Percentiles rank a stretch among this genome's conserved stretches.
These are phyloP conservation scores for Xylariaceae sp. DNA, from an alignment of 2,329 filamentous ascomycete species.

Conservation along the genomic window DNA sequence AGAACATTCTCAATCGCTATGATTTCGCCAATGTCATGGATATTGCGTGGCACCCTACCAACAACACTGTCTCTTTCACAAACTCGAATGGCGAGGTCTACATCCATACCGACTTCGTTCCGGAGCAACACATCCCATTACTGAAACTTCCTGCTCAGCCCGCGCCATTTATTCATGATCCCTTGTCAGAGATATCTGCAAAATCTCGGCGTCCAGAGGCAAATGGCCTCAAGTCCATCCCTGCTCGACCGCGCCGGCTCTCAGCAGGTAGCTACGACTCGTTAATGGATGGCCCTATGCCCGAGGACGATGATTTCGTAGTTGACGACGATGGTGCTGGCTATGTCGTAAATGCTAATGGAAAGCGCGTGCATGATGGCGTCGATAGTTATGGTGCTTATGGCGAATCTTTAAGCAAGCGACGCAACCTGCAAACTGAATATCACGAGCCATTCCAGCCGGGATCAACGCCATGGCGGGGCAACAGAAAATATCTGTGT, in stretches of 20 bases:
- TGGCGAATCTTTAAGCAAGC: conserved; percentile 40
- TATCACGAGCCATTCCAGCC: conserved; percentile 88
- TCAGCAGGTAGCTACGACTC: conserved; percentile 78
- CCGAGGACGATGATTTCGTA: conserved; percentile 75
- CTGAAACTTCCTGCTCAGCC: conserved; percentile 63
- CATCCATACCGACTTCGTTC: conserved; percentile 73
- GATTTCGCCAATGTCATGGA: conserved; percentile 83
- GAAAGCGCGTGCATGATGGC: conserved; percentile 50
- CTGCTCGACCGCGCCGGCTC: conserved; percentile 55
- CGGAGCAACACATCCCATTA: conserved; percentile 54
- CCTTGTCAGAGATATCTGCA: conserved; percentile 65
- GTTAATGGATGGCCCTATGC: conserved; percentile 63
- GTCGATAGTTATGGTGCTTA: conserved; percentile 50
- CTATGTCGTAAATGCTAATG: conserved; percentile 61
- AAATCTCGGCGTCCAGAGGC: conserved; percentile 57
- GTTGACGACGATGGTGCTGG: conserved; percentile 94
- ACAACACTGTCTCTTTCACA: conserved; percentile 88
- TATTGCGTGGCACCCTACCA: conserved; percentile 84
- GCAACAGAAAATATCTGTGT: conserved; percentile 88
- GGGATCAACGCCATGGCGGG: conserved; percentile 92
- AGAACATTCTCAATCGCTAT: conserved; percentile 73
- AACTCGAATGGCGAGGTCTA: conserved; percentile 91
- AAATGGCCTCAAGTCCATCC: conserved; percentile 55
- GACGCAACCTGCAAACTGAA: conserved; percentile 56
- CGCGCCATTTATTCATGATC: conserved; percentile 83